Conservation (phyloP, 306 rosid genomes). For the Vicia sativa region DNA sequence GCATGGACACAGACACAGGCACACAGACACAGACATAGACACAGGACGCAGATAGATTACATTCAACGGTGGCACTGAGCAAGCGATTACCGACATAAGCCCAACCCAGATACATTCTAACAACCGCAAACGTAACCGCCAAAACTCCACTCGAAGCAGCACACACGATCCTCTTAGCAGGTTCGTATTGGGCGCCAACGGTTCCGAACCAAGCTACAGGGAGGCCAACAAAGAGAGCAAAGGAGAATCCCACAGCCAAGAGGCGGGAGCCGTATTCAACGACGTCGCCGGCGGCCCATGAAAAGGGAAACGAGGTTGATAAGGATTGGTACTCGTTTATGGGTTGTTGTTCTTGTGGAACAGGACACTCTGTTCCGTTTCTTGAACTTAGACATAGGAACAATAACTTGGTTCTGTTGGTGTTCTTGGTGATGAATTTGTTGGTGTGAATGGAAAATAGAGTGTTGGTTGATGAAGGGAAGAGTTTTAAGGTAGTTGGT, state of each 20-base stretch:
- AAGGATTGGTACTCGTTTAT: conserved; percentile 79
- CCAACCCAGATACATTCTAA: conserved; percentile 96
- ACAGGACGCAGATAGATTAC: conserved; percentile 37
- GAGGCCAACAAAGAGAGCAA: conserved; percentile 71
- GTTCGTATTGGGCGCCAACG: conserved; percentile 71
- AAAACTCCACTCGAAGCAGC: conserved; percentile 74
- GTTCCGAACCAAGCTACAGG: conserved; percentile 89
- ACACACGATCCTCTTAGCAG: conserved; percentile 54
- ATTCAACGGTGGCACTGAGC: conserved; percentile 97
- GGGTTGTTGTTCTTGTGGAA: conserved; percentile 82
- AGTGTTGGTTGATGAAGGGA: conserved; percentile 19
- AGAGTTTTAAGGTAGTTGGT: conserved; percentile 12
- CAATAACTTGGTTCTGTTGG: not conserved
- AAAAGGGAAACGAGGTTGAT: conserved; percentile 80
- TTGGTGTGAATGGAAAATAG: not conserved
- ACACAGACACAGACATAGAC: no score
- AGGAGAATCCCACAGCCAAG: conserved; percentile 67
- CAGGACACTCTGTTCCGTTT: conserved; percentile 71
- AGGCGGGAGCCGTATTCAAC: conserved; percentile 70
- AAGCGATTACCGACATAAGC: conserved; percentile 92
- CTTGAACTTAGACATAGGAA: conserved; percentile 37
- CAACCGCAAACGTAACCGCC: conserved; percentile 70
- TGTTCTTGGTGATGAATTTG: not conserved
- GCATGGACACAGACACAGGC: no score
- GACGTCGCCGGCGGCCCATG: conserved; percentile 78